phyloP scores from a whole-genome alignment of 2,329 filamentous ascomycete species.

The Colletotrichum coccodes region DNA sequence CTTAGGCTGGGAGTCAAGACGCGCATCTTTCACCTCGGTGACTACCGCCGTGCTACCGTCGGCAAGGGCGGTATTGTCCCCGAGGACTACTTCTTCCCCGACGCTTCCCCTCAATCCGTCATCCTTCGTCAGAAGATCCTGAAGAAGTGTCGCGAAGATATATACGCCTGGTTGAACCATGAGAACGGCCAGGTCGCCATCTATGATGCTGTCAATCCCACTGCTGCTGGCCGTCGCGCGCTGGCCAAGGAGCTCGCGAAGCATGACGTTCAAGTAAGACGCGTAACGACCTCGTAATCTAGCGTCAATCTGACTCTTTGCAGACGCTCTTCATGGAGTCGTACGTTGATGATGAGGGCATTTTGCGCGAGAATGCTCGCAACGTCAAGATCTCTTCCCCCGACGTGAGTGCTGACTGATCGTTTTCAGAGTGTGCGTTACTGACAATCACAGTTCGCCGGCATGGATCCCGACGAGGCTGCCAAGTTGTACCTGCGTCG shows the following conservation, averaged over 20 bases:
- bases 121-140: slow-evolving; percentile 95
- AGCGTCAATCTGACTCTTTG: background rate
- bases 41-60: slow-evolving; percentile 93
- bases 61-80: slow-evolving; percentile 86
- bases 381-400: slow-evolving; percentile 98
- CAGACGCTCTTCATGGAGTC: slow-evolving; percentile 97
- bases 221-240: slow-evolving; percentile 81
- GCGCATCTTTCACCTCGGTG: slow-evolving; percentile 95
- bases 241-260: slow-evolving; percentile 98
- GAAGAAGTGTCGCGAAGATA: slow-evolving; percentile 96
- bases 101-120: slow-evolving; percentile 92
- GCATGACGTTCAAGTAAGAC: slow-evolving; percentile 84
- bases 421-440: background rate
- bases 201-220: slow-evolving; percentile 97
- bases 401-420: slow-evolving; percentile 69
- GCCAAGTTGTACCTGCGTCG: slow-evolving; percentile 90
- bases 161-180: slow-evolving; percentile 94
- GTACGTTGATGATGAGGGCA: slow-evolving; percentile 90
- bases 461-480: slow-evolving; percentile 92
- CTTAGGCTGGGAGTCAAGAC: slow-evolving; percentile 93
- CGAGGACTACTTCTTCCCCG: slow-evolving; percentile 97
- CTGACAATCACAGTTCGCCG: slow-evolving; percentile 72
- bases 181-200: slow-evolving; percentile 99
- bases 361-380: slow-evolving; percentile 95
- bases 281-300: background rate